Base-by-base conservation (phyloP, 106 monocot species). In the Dendrobium huoshanense region DNA sequence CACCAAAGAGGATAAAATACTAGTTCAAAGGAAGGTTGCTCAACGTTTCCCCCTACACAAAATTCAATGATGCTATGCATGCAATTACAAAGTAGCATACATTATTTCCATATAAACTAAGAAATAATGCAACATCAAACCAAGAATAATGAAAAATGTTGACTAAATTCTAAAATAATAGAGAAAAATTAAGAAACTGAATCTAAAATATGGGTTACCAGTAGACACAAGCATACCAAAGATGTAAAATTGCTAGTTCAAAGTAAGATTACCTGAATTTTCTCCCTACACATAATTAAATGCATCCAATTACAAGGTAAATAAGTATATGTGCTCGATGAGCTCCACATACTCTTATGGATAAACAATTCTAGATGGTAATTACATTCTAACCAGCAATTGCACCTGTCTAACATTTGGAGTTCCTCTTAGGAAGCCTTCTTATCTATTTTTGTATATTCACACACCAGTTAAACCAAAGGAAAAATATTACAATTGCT, bases 31-130 rank as follows among this genome's bases (percentile, higher is more conserved):
- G 45, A 59, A 59, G 58, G 19, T 17, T 20, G 37, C 1, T 47
- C 47, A 47, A 47, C 47, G 0, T 47, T 47, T 9, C 58, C 58
- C 58, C 17, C n/a, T 24, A 64, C 61, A 64, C 13, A 64, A 4
- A 24, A 24, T 64, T 64, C n/a, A 64, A 24, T 64, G 61, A 64
- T 5, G 61, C 11, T 7, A 64, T 18, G 18, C 18, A 18, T 56
- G 4, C 56, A 45, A 45, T 45, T 45, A 45, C 45, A 45, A 45
- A 45, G 9, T 45, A 45, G 9, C 94, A 98, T 41, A 98, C 81
- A 78, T 94, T 94, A 87, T 98, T 98, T 13, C 98, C 98, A 73
- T 80, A 78, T 58, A 98, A 44, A 88, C 98, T 98, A 88, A 77
- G 3, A 79, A 6, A 80, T 79, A 44, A 79, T 17, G 15, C 40